Evolutionary conservation across 192 early-diverging fungal genomes (phyloP).

Genomic region (Coemansia sp.): DNA sequence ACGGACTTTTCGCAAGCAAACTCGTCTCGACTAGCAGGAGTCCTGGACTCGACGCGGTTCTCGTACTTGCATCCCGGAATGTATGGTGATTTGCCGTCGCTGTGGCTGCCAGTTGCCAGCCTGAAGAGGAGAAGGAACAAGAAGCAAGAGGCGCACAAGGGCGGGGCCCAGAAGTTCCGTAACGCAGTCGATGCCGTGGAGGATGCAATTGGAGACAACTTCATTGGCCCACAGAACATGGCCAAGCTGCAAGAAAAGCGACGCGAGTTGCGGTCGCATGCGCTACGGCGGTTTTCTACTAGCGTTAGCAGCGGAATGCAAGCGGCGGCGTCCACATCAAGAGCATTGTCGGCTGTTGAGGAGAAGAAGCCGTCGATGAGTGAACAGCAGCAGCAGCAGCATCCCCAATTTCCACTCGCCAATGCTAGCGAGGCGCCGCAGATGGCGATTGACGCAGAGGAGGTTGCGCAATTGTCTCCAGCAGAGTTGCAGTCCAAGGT

Average conservation of each 20-base stretch:
- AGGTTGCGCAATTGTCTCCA: not conserved
- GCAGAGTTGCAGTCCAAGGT: conserved; percentile 20
- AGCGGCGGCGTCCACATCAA: not conserved
- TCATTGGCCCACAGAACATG: conserved; percentile 27
- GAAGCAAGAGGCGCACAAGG: conserved; percentile 1
- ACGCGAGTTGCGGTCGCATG: conserved; percentile 1
- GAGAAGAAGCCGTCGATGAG: not conserved
- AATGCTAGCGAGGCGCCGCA: no score
- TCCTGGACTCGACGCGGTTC: conserved; percentile 47
- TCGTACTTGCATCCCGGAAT: conserved; percentile 43
- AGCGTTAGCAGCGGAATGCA: not conserved
- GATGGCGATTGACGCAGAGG: not conserved
- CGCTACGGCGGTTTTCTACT: not conserved
- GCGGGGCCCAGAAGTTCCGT: conserved; percentile 14
- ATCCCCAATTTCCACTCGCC: not conserved
- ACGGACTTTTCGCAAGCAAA: conserved; percentile 51
- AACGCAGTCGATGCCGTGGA: conserved; percentile 15
- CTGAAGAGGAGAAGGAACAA: conserved; percentile 19
- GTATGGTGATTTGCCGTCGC: conserved; percentile 42
- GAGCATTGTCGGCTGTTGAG: not conserved
- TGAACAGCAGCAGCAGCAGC: not conserved
- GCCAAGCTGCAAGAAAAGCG: conserved; percentile 20
- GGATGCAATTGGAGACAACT: conserved; percentile 26
- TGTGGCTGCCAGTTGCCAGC: conserved; percentile 45
- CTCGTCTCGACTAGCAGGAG: conserved; percentile 26